Evolutionary conservation across 345 rosid genomes (phyloP), one percentile per base, ranked within the genome.

Genomic region (Euphorbia peplus): DNA sequence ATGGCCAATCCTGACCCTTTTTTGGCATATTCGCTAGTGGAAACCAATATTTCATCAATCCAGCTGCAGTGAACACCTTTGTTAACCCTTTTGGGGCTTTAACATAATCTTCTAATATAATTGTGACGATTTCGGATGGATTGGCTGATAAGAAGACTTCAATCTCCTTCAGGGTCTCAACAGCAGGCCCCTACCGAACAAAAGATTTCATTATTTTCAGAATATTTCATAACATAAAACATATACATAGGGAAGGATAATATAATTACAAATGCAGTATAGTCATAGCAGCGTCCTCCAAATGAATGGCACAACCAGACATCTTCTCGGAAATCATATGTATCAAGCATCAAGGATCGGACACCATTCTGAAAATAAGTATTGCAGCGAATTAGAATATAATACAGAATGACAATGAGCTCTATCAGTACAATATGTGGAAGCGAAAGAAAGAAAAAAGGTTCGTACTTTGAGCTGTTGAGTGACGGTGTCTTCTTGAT

Each of bases 301-400:
- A 73, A 79, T 6, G 90, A 89, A 84, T 89, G 91, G 65, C 95
- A 89, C 69, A 86, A n/a, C 95, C 95, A 89, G 15, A 86, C 79
- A 47, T 83, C 88, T 61, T 83, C 91, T 3, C 75, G 72, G 28
- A 83, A 89, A 73, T 87, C 91, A 30, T 89, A 89, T 0, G 90
- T 83, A 63, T 89, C 95, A 0, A 87, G 85, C 91, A 85, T 87
- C 66, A 89, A 70, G 42, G 70, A 88, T 19, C 90, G 80, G 47
- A 68, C 95, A 75, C 95, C 95, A 68, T 85, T 86, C 95, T 87
- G 35, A 63, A 61, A 12, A 39, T 4, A n/a, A 13, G 12, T 4
- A 41, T 13, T 1, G 0, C 48, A 42, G 13, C 0, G 30, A 21
- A 62, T 21, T 3, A 9, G 12, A 63, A 4, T 10, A 44, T 44